Evolutionary conservation across 768 basidiomycete species (phyloP).

Genomic region (Trametes maxima): DNA sequence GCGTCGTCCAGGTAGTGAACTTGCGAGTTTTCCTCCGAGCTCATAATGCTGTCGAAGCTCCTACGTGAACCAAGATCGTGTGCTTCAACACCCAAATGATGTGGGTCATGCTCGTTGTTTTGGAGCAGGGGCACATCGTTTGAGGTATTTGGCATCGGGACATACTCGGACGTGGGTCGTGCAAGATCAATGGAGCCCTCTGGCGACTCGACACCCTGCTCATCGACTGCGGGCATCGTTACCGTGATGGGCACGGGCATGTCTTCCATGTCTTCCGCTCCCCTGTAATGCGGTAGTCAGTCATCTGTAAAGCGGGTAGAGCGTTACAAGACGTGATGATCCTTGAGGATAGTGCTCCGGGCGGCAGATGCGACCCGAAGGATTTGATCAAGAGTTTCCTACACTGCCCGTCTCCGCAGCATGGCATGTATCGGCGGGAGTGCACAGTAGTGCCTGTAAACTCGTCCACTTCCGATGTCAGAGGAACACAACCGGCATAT

Average conservation of each 20-base stretch:
- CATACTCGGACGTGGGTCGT: constrained; percentile 31
- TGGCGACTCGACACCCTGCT: constrained; percentile 24
- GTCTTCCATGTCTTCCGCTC: constrained; percentile 55
- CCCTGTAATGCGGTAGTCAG: constrained; percentile 36
- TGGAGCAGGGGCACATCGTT: constrained; percentile 47
- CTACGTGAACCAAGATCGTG: constrained; percentile 10
- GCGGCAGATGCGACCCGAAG: too few relatives aligned
- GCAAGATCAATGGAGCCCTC: constrained; percentile 15
- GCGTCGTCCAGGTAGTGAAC: constrained; percentile 57
- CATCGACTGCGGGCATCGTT: constrained; percentile 34
- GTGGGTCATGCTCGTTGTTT: constrained; percentile 25
- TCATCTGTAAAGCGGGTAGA: neutral
- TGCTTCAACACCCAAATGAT: constrained; percentile 2
- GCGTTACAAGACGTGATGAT: neutral
- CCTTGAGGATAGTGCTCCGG: too few relatives aligned
- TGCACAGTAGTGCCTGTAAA: too few relatives aligned
- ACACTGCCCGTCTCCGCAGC: too few relatives aligned
- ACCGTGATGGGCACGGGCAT: constrained; percentile 46
- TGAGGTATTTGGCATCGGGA: constrained; percentile 43
- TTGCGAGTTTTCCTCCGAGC: constrained; percentile 34
- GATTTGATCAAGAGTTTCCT: too few relatives aligned
- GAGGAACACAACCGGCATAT: too few relatives aligned
- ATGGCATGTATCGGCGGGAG: too few relatives aligned
- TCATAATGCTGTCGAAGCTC: constrained; percentile 24
- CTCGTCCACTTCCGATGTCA: too few relatives aligned